Conservation (phyloP, 192 early-diverging fungal genomes). For the Backusella mclennaniae region DNA sequence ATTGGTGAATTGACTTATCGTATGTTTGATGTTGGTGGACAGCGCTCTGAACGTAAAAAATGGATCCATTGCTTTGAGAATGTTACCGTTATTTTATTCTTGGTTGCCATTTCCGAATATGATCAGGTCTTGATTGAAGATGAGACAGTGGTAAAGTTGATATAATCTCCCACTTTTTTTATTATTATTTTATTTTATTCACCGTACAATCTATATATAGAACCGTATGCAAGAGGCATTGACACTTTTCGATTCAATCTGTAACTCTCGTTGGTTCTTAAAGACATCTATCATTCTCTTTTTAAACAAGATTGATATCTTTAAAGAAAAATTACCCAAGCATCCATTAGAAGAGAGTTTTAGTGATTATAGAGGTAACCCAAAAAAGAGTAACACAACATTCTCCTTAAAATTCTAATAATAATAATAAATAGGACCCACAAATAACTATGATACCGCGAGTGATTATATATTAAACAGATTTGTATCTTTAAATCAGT, state of each 20-base stretch:
- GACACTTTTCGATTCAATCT: constrained; percentile 96
- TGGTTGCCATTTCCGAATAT: constrained; percentile 95
- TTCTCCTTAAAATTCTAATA: neutral
- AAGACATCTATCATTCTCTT: constrained; percentile 97
- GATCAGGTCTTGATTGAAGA: constrained; percentile 96
- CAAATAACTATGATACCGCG: constrained; percentile 65
- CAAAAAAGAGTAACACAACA: constrained; percentile 10
- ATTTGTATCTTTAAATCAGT: constrained; percentile 78
- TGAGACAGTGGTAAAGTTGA: constrained; percentile 75
- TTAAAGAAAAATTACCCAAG: constrained; percentile 86
- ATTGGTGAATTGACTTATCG: constrained; percentile 93
- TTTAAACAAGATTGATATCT: constrained; percentile 98
- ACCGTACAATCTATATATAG: constrained; percentile 26
- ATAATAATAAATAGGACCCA: constrained; percentile 18
- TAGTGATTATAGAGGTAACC: constrained; percentile 74
- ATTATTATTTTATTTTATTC: neutral
- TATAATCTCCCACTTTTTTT: neutral
- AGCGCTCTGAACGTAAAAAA: constrained; percentile 97
- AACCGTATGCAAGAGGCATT: constrained; percentile 98
- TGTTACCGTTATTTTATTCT: constrained; percentile 93
- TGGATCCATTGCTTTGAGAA: constrained; percentile 99
- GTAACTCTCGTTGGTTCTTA: constrained; percentile 97
- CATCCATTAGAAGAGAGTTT: constrained; percentile 89
- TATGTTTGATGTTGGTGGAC: constrained; percentile 98
- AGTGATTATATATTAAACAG: constrained; percentile 79